Base-by-base conservation (phyloP, 2,329 filamentous ascomycete genomes). In the Cladorrhinum sp. region DNA sequence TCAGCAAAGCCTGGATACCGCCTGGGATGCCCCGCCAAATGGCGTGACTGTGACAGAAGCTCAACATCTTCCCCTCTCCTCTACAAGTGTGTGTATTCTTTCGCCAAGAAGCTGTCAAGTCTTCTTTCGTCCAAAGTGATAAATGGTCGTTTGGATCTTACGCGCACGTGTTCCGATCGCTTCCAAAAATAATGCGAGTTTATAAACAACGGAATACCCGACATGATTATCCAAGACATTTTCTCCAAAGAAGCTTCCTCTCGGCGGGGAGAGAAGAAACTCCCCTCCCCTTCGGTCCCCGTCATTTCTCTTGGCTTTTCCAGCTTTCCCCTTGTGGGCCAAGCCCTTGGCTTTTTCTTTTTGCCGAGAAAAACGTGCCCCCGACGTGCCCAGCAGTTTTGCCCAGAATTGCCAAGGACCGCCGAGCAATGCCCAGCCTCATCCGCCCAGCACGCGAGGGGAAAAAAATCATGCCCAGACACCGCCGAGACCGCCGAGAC, bases 391-490 rank as follows among this genome's bases (percentile, higher is more conserved):
- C n/a, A n/a, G n/a, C 53, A 56, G 53, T 38, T 2, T 45, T 3
- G 53, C 53, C 53, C 13, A 56, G 53, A 12, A 22, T 20, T 49
- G 53, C 53, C 53, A 36, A 56, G 53, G 20, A 32, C 41, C 32
- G 52, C 32, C 32, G 9, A 36, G 32, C 32, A 36, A 36, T 13
- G 32, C 32, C 32, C 32, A 12, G 4, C 32, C n/a, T n/a, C 32
- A 36, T 8, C 4, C 25, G 25, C 25, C 25, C 5, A 29, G 25
- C 25, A n/a, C n/a, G n/a, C n/a, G n/a, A n/a, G n/a, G n/a, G n/a
- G n/a, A n/a, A n/a, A n/a, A n/a, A n/a, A n/a, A 32, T 13, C 13
- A 7, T 32, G 29, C 29, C 29, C 29, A 32, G 29, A 32, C 13
- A 7, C 16, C 16, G 36, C 52, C 52, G 32, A 55, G 52, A 16